Conservation (phyloP, 2,329 filamentous ascomycete genomes). For the Cladosporium oxysporum region DNA sequence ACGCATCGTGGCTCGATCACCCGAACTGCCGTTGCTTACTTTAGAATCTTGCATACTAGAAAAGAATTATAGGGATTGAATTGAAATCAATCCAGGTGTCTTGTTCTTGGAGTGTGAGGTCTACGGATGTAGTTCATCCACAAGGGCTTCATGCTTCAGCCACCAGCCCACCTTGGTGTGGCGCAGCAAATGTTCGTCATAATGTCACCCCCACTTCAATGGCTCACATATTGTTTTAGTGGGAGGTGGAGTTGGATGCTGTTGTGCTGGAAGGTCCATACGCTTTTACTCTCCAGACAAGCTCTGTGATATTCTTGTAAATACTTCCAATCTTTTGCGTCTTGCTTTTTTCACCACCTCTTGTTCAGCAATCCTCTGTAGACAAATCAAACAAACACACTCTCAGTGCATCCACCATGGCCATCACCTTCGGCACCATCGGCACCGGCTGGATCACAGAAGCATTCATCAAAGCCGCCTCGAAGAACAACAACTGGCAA, state of each 20-base stretch:
- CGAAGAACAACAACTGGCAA: conserved; percentile 46
- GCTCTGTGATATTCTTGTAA: neutral
- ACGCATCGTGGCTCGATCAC: neutral
- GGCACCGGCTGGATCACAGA: conserved; percentile 54
- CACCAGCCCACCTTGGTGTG: neutral
- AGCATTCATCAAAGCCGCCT: conserved; percentile 48
- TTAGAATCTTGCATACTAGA: too few species aligned
- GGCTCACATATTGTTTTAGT: neutral
- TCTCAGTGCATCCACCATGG: conserved; percentile 7
- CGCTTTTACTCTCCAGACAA: neutral
- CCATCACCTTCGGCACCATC: conserved; percentile 49
- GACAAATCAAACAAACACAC: neutral
- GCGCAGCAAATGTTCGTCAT: conserved; percentile 5
- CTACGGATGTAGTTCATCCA: neutral
- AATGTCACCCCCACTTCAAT: neutral
- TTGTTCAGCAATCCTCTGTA: neutral
- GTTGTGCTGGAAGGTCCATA: conserved; percentile 10
- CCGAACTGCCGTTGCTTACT: too few species aligned
- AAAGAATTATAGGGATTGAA: too few species aligned
- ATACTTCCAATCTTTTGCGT: neutral
- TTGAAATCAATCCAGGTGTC: neutral
- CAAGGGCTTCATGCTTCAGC: neutral
- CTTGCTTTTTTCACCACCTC: neutral
- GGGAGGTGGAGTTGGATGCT: neutral
- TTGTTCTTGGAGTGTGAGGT: too few species aligned